Conservation (phyloP, 306 rosid species). For the Vicia sativa region DNA sequence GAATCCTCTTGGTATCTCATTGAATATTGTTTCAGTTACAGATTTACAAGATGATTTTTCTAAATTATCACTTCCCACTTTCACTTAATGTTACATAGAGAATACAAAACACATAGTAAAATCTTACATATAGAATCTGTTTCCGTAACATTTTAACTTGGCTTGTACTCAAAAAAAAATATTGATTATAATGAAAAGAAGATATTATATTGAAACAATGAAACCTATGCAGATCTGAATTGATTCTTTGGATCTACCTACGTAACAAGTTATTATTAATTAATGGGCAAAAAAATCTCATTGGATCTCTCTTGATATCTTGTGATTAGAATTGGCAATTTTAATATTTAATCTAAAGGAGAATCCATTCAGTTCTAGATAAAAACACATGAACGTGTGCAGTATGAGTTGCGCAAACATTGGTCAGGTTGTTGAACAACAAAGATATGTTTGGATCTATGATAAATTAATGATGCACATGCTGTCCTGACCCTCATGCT, state of each 20-base stretch:
- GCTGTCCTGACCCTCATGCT: conserved; percentile 21
- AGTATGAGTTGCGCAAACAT: conserved; percentile 10
- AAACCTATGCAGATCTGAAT: conserved; percentile 26
- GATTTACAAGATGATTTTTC: conserved; percentile 14
- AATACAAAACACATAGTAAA: background rate
- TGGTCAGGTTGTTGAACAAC: conserved; percentile 48
- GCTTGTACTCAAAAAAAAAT: background rate
- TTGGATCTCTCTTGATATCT: conserved; percentile 8
- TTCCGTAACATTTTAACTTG: too few relatives aligned
- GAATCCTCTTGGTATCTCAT: conserved; percentile 58
- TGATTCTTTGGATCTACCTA: conserved; percentile 36
- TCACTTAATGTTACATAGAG: background rate
- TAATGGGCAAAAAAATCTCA: background rate
- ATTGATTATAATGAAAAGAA: background rate
- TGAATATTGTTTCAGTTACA: conserved; percentile 48
- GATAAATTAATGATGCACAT: conserved; percentile 12
- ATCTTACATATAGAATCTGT: conserved; percentile 7
- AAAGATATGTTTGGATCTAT: conserved; percentile 23
- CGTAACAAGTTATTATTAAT: conserved; percentile 2
- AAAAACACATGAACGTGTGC: conserved; percentile 35
- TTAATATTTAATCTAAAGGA: background rate
- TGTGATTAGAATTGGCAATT: background rate
- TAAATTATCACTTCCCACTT: conserved; percentile 39
- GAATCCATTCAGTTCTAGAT: background rate
- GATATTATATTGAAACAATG: conserved; percentile 11